Conservation (phyloP, 352 stramenopile genomes). For the Thraustochytrium striatum region DNA sequence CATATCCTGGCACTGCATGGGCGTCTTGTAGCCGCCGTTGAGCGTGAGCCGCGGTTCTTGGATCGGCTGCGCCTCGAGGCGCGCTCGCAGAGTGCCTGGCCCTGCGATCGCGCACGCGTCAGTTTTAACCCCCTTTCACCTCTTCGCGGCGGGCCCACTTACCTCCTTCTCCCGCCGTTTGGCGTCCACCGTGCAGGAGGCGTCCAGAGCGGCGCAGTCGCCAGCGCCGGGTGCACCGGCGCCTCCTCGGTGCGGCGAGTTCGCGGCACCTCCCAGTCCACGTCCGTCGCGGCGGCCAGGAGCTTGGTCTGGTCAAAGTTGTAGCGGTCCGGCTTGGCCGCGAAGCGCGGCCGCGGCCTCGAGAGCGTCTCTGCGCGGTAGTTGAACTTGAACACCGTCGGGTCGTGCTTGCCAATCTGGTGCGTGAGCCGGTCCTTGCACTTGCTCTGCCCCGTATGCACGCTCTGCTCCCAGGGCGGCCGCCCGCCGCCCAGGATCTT, state of each 20-base stretch:
- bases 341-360: background rate
- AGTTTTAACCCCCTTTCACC: too few species aligned
- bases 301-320: constrained; percentile 22
- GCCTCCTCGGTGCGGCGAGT: background rate
- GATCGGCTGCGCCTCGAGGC: background rate
- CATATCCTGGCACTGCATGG: background rate
- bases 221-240: background rate
- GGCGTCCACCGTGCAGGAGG: background rate
- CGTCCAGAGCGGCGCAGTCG: background rate
- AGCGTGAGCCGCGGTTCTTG: constrained; percentile 27
- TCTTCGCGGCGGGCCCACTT: background rate
- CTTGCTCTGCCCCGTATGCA: background rate
- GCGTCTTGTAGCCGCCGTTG: constrained; percentile 2
- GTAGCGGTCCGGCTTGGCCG: background rate
- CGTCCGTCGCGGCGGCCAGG: background rate
- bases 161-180: background rate
- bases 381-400: constrained; percentile 25
- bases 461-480: constrained; percentile 16
- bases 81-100: too few species aligned
- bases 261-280: background rate
- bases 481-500: constrained; percentile 1
- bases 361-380: constrained; percentile 22
- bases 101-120: too few species aligned
- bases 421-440: background rate
- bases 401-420: constrained; percentile 34